Base-by-base conservation (phyloP, 2,329 filamentous ascomycete genomes). In the Verticillium tricorpus region DNA sequence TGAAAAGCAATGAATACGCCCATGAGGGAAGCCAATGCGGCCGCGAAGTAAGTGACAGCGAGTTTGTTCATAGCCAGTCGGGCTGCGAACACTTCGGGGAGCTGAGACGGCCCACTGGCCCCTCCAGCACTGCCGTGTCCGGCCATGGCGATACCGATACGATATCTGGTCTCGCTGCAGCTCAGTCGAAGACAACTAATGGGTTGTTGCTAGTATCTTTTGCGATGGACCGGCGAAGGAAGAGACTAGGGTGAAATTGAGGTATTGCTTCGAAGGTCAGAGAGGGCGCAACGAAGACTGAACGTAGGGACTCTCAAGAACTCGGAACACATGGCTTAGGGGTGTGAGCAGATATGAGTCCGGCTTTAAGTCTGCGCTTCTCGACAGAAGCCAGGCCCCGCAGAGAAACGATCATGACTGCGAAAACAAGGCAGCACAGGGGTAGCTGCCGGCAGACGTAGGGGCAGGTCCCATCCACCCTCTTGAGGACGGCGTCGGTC, bases 61-160 rank as follows among this genome's bases (percentile, higher is more conserved):
- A 72, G 63, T 34, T 67, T 62, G 56, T 74, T 73, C 58, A 71
- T 64, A 25, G 45, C 59, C 7, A 35, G 56, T 15, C 67, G 59
- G 57, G 58, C 59, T 9, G 63, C 67, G 35, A 65, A 68, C 3
- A 62, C 39, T 56, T 35, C 31, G 22, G 54, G 54, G 25, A 56
- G 9, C 28, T 17, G 54, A 17, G 54, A 56, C 31, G 54, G 54
- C 12, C 54, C 54, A 34, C 54, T 34, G 28, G 25, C 54, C 54
- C 19, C 19, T 54, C 37, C 37, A n/a, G 37, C 37, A 40, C 37
- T 6, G 17, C 45, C 45, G 14, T 52, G 45, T 11, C 45, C 45
- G 12, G 45, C 45, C 45, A 52, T 52, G 45, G 2, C 11, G 37
- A 40, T 8, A 19, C 22, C 5, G 8, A 52, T 52, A 14, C 8